Evolutionary conservation across 106 monocot species (phyloP), one percentile per base, ranked within the genome.

Genomic region (Amphibolis antarctica): DNA sequence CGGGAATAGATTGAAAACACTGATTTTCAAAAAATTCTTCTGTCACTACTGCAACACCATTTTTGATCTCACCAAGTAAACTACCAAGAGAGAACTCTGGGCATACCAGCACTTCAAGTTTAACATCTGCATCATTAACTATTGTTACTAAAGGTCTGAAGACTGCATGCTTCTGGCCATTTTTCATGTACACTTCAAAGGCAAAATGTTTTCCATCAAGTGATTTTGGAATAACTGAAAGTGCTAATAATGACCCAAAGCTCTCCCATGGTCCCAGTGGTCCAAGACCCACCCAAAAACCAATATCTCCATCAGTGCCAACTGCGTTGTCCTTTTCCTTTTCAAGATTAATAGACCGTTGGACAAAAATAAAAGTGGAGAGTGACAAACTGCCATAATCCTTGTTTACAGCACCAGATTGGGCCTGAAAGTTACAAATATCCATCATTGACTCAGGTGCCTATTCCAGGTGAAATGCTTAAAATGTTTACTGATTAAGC

Each of bases 21-120:
- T 92, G 83, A 70, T 92, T 92, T 64, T 92, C 87, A 77, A 84
- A 92, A 20, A 92, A 49, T 50, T 93, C 88, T 70, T 93, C 92
- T 28, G 71, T 78, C 5, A 72, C 66, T 13, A 62, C 18, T 64
- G 46, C 44, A 36, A 36, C 36, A 51, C 66, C 14, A 26, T 75
- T 67, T 60, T 15, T 66, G 9, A 23, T 45, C 12, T 69, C 66
- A 18, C 44, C 42, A 43, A 50, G 15, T 59, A 69, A 56, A 53
- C 30, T 77, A 44, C n/a, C 65, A 31, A 73, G 62, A 58, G 56
- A 46, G 28, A 46, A 66, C 17, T 77, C 69, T 70, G 86, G 83
- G 61, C 76, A 96, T 11, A 87, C 44, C 20, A 80, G 82, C 14
- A 96, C 66, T 76, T 96, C 90, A 46, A 96, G 67, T 28, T 84